Conservation (phyloP, 148 eudicot species). For the Nyssa sinensis region DNA sequence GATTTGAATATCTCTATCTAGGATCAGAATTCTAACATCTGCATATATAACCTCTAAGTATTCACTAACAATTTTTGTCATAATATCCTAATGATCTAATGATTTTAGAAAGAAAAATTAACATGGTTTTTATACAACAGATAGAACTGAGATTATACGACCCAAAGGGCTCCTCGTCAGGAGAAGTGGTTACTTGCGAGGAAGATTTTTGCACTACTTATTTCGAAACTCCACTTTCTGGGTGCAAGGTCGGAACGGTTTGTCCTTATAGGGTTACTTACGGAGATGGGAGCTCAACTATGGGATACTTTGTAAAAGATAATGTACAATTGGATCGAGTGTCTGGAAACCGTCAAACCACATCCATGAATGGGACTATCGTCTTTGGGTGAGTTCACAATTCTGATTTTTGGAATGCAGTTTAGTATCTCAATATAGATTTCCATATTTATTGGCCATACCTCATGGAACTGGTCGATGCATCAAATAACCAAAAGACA, state of each 20-base stretch:
- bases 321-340: slow-evolving; percentile 41
- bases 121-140: slow-evolving; percentile 32
- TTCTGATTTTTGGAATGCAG: slow-evolving; percentile 5
- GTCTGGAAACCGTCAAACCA: slow-evolving; percentile 55
- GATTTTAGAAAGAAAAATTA: neutral
- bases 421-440: neutral
- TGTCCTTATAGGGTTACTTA: slow-evolving; percentile 70
- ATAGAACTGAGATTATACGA: slow-evolving; percentile 56
- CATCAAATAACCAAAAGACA: neutral
- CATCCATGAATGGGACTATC: slow-evolving; percentile 48
- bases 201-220: slow-evolving; percentile 57
- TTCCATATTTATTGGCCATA: neutral
- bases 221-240: slow-evolving; percentile 33
- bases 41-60: no score
- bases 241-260: slow-evolving; percentile 48
- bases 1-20: slow-evolving; percentile 6
- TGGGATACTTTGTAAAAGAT: slow-evolving; percentile 76
- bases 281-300: slow-evolving; percentile 85
- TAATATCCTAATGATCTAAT: slow-evolving; percentile 5
- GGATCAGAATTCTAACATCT: slow-evolving; percentile 1
- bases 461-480: no score
- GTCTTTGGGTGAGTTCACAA: slow-evolving; percentile 57
- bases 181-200: slow-evolving; percentile 52
- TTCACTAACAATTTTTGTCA: neutral
- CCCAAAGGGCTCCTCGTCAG: slow-evolving; percentile 56